Conservation (phyloP, 1,284 basidiomycete genomes). For the Trametes hirsuta region DNA sequence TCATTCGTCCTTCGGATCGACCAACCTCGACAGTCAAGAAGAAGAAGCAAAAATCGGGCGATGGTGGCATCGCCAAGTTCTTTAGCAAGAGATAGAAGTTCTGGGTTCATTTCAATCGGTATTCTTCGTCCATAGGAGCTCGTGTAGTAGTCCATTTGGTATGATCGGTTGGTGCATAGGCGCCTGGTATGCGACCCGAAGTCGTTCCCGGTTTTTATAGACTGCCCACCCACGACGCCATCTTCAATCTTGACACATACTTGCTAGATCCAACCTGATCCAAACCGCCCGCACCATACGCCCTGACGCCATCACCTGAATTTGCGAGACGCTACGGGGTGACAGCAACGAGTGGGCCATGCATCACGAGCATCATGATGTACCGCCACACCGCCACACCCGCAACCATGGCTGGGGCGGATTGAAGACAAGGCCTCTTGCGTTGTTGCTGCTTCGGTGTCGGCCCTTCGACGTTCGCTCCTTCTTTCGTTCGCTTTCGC, state of each 20-base stretch:
- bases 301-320: slow-evolving; percentile 5
- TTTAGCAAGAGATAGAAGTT: slow-evolving; percentile 49
- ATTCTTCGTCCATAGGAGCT: slow-evolving; percentile 1
- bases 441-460: slow-evolving; percentile 15
- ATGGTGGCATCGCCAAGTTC: slow-evolving; percentile 77
- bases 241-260: neutral
- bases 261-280: neutral
- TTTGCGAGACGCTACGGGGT: slow-evolving; percentile 8
- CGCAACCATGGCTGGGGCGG: slow-evolving; percentile 6
- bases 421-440: slow-evolving; percentile 24
- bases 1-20: slow-evolving; percentile 22
- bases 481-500: slow-evolving; percentile 19
- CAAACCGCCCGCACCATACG: neutral
- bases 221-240: too few relatives aligned
- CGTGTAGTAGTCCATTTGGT: slow-evolving; percentile 8
- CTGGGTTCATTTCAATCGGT: neutral
- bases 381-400: slow-evolving; percentile 17
- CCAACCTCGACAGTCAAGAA: slow-evolving; percentile 38
- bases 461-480: slow-evolving; percentile 17
- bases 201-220: neutral
- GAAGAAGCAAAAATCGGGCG: slow-evolving; percentile 37
- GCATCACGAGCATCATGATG: slow-evolving; percentile 25
- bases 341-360: slow-evolving; percentile 13
- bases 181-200: neutral
- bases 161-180: neutral